These are phyloP conservation scores for Populus ilicifolia DNA, from an alignment of 345 rosid species.

Conservation along the genomic window DNA sequence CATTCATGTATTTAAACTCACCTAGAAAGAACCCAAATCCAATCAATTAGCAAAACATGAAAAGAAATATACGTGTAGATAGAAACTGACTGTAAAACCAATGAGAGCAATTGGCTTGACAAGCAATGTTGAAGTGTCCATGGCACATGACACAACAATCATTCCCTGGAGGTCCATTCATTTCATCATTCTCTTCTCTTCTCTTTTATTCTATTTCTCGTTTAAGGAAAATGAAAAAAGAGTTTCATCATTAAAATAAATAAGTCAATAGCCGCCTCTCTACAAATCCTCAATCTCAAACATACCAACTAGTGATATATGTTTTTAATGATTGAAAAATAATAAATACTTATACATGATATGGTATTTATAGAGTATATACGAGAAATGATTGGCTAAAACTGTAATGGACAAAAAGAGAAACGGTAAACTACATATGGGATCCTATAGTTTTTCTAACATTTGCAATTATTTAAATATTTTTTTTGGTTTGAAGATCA, in stretches of 20 bases:
- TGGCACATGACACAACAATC: slow-evolving; percentile 81
- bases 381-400: background rate
- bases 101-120: slow-evolving; percentile 94
- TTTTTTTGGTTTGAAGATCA: too few species aligned
- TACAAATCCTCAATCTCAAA: too few species aligned
- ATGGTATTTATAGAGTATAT: too few species aligned
- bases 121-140: slow-evolving; percentile 60
- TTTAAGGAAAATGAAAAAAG: background rate
- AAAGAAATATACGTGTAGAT: background rate
- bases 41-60: background rate
- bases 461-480: too few species aligned
- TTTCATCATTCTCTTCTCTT: slow-evolving; percentile 16
- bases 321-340: too few species aligned
- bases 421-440: background rate
- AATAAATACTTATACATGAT: too few species aligned
- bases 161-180: slow-evolving; percentile 67
- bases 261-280: too few species aligned
- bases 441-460: background rate
- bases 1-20: background rate
- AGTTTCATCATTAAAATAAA: background rate
- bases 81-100: slow-evolving; percentile 74
- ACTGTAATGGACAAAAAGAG: background rate
- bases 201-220: background rate
- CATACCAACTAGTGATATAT: too few species aligned
- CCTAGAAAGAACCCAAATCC: background rate